Base-by-base conservation (phyloP, 2,329 filamentous ascomycete genomes). In the Cercospora brassicicola region DNA sequence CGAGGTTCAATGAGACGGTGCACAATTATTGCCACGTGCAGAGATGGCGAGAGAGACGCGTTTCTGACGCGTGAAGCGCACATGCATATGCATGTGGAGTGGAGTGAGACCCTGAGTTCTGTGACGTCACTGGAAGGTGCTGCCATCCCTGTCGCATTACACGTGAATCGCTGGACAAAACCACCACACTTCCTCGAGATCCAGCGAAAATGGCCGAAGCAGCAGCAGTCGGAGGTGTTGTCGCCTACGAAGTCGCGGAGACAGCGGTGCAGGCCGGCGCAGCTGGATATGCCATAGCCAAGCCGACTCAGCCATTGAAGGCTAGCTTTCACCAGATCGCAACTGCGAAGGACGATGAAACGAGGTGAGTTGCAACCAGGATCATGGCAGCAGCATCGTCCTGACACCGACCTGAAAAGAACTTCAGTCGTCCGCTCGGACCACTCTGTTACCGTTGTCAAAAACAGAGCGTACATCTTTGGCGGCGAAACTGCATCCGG, bases 401-500 rank as follows among this genome's bases (percentile, higher is more conserved):
- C 13, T 42, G n/a, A 51, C 23, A 30, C 59, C 66, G 10, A 64
- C 55, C 23, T 28, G 13, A 13, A 39, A 30, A 77, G 75, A 60
- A 71, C 73, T 10, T 76, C 76, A 3, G 67, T 78, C 10, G 69
- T 73, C 10, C 73, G 77, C 26, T 73, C 77, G 66, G 78, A 79
- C 59, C 81, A 83, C 66, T 79, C 78, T 4, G 63, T 82, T 23
- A 81, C 78, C 1, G 74, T 81, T 0, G 73, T 83, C 33, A 72
- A 75, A 45, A 78, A 81, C 71, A 82, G 81, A 69, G 81, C 81
- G 4, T 83, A 81, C 70, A 78, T 84, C 26, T 83, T 82, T 65
- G 82, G 82, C 42, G 82, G 82, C 57, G 75, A 78, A 39, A 79
- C 77, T 26, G 69, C 75, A 1, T 73, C 75, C 6, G 76, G 76